phyloP scores from a whole-genome alignment of 2,329 filamentous ascomycete species.

The Talaromyces islandicus region DNA sequence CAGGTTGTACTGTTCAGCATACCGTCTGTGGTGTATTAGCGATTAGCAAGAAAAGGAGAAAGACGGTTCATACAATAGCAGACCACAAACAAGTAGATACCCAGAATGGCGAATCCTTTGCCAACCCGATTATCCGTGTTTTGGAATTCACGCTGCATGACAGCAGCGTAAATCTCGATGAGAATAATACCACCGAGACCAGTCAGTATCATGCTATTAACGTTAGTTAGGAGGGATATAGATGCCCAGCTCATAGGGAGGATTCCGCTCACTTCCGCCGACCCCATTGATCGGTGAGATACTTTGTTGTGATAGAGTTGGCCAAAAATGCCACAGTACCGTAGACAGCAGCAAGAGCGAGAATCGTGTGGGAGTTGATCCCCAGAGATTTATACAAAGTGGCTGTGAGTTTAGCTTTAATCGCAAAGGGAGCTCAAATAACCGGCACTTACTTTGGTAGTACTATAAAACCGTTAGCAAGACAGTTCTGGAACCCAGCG shows the following conservation, averaged over 20 bases:
- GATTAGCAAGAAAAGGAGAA: conserved; percentile 9
- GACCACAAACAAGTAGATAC: conserved; percentile 55
- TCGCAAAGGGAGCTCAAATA: background rate
- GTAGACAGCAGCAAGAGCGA: conserved; percentile 51
- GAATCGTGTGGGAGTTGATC: conserved; percentile 44
- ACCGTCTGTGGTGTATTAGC: conserved; percentile 31
- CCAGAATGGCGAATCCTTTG: conserved; percentile 55
- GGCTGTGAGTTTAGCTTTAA: conserved; percentile 27
- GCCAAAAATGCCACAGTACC: conserved; percentile 48
- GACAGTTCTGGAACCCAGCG: background rate
- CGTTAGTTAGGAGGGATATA: background rate
- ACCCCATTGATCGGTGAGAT: conserved; percentile 53
- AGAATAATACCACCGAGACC: conserved; percentile 48
- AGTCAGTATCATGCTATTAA: conserved; percentile 48
- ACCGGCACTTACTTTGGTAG: conserved; percentile 22
- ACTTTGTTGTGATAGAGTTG: conserved; percentile 48
- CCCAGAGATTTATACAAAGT: conserved; percentile 52
- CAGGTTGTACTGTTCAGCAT: conserved; percentile 52
- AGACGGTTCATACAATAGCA: conserved; percentile 41
- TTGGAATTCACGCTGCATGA: conserved; percentile 55
- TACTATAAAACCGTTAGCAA: conserved; percentile 18
- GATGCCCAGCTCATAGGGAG: background rate
- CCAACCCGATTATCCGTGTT: conserved; percentile 50
- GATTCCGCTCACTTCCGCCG: conserved; percentile 42
- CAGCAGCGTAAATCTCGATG: conserved; percentile 54